Evolutionary conservation across 179 eudicot genomes (phyloP).

Genomic region (Silene vulgaris): DNA sequence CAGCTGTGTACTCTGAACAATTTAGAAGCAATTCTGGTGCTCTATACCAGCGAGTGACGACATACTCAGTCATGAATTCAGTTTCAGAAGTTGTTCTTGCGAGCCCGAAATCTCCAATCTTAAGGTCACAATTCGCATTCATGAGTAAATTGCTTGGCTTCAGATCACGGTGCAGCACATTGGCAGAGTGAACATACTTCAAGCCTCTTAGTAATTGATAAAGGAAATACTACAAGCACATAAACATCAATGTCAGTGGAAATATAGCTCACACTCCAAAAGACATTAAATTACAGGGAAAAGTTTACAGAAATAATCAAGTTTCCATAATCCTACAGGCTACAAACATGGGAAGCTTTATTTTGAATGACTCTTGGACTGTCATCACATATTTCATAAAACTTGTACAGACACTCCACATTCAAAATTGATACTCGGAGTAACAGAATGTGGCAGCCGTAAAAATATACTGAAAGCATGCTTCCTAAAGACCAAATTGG

Average conservation of each 20-base stretch:
- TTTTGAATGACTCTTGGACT: background rate
- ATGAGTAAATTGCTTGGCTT: slow-evolving; percentile 89
- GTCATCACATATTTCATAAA: background rate
- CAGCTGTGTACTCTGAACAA: slow-evolving; percentile 94
- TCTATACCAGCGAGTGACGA: slow-evolving; percentile 96
- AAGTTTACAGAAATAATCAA: background rate
- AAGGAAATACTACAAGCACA: slow-evolving; percentile 64
- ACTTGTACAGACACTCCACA: background rate
- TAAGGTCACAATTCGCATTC: slow-evolving; percentile 90
- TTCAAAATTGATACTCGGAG: background rate
- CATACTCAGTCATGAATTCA: slow-evolving; percentile 98
- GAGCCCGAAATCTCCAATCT: slow-evolving; percentile 92
- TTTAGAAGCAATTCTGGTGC: slow-evolving; percentile 92
- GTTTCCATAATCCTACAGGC: background rate
- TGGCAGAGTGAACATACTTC: slow-evolving; percentile 89
- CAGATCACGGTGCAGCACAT: slow-evolving; percentile 93
- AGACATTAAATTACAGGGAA: background rate
- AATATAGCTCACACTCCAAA: background rate
- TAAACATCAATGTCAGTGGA: slow-evolving; percentile 10
- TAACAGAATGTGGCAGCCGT: background rate
- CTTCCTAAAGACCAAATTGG: background rate
- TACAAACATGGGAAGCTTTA: background rate
- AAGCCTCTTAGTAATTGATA: slow-evolving; percentile 86
- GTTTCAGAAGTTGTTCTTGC: slow-evolving; percentile 97
- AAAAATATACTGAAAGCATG: background rate